Conservation (phyloP, 352 stramenopile genomes). For the Peronospora destructor region DNA sequence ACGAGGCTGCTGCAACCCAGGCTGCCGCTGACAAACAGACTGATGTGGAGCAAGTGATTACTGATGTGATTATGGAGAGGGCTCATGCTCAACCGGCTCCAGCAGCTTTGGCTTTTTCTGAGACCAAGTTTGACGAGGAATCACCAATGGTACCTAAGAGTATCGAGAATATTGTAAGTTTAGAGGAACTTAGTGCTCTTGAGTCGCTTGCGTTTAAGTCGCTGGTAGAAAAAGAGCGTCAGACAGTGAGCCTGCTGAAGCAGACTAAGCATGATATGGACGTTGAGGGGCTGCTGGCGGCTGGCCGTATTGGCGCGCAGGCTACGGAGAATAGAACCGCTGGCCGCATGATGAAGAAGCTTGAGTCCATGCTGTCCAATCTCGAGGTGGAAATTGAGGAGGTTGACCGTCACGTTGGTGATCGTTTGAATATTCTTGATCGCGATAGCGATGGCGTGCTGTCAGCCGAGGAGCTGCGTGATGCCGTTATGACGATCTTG, state of each 20-base stretch:
- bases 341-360: conserved; percentile 86
- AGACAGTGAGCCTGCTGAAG: conserved; percentile 79
- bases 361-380: conserved; percentile 91
- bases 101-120: conserved; percentile 1
- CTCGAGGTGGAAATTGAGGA: conserved; percentile 92
- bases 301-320: conserved; percentile 75
- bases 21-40: conserved; percentile 24
- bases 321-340: conserved; percentile 86
- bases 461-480: conserved; percentile 91
- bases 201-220: conserved; percentile 85
- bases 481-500: conserved; percentile 92
- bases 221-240: conserved; percentile 81
- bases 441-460: conserved; percentile 95
- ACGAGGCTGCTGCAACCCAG: conserved; percentile 35
- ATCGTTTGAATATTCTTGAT: conserved; percentile 97
- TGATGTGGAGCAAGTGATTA: conserved; percentile 31
- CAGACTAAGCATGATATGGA: conserved; percentile 88
- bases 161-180: conserved; percentile 70
- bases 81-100: conserved; percentile 17
- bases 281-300: conserved; percentile 66
- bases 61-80: conserved; percentile 31
- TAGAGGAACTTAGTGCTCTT: conserved; percentile 74
- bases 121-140: conserved; percentile 19
- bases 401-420: conserved; percentile 93
- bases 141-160: conserved; percentile 36